Base-by-base conservation (phyloP, 768 basidiomycete species). In the Leccinum barrowsii region DNA sequence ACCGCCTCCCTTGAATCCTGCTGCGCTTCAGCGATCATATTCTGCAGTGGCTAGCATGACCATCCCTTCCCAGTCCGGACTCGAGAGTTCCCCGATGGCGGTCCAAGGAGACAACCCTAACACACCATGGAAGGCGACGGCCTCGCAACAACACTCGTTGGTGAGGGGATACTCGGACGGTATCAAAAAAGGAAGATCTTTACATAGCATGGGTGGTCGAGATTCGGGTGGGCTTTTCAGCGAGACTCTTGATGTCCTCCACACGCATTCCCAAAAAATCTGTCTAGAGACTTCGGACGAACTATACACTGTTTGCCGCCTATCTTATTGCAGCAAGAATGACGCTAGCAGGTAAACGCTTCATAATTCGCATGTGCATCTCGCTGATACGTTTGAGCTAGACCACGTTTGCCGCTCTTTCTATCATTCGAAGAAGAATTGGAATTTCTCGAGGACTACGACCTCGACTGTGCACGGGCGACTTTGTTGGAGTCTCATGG, bases 361-460 rank as follows among this genome's bases (percentile, higher is more conserved):
- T 37, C 47, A 30, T 51, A 19, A 24, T 42, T 8, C 35, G 0
- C 7, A 30, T 56, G 60, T 50, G 1, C 13, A 12, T n/a, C 12
- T 21, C 21, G n/a, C 51, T 59, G 15, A 68, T 6, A 13, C 13
- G 12, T 26, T 40, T 34, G 44, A 48, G 12, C 62, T 42, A 87
- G 87, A 21, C 68, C 72, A 72, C 80, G 67, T 78, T 78, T 22
- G 55, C 72, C 55, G 7, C 66, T 89, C 3, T 89, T 89, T 58
- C 59, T 73, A 0, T 73, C 77, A 1, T 70, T 76, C 1, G 81
- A 87, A 21, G 82, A 85, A 21, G 75, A 76, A 19, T 60, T 85
- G n/a, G 78, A 80, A 37, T 89, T 83, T 58, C 74, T 85, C 17
- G 80, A 85, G 55, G 77, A 82, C 4, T 76, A 77, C 47, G 80